phyloP scores from a whole-genome alignment of 2,329 filamentous ascomycete species.

The Stagonosporopsis vannaccii region DNA sequence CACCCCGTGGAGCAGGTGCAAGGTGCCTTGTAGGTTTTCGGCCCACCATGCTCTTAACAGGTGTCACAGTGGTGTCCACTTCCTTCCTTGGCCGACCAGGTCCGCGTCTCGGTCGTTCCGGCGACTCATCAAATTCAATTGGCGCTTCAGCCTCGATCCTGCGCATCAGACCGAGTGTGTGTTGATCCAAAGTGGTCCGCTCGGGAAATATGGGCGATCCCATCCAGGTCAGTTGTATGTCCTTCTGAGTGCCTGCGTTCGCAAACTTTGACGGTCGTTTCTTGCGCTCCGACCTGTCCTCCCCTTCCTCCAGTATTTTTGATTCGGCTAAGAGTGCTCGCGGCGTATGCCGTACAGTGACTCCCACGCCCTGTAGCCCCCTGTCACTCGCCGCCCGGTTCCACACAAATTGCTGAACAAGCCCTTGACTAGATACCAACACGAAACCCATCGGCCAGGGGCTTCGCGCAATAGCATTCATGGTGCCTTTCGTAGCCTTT shows the following conservation, averaged over 20 bases:
- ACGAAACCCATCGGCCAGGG: constrained; percentile 75
- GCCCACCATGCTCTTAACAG: neutral
- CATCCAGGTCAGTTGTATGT: constrained; percentile 50
- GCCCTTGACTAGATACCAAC: constrained; percentile 65
- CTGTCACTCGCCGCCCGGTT: constrained; percentile 69
- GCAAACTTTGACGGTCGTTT: constrained; percentile 19
- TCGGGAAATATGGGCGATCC: constrained; percentile 44
- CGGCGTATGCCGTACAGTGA: constrained; percentile 43
- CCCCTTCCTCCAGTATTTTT: constrained; percentile 19
- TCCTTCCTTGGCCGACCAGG: constrained; percentile 4
- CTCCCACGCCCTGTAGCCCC: constrained; percentile 65
- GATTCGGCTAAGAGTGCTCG: constrained; percentile 18
- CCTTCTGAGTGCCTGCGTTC: constrained; percentile 36
- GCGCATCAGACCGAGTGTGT: constrained; percentile 30
- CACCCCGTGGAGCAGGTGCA: constrained; percentile 13
- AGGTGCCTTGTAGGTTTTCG: constrained; percentile 1
- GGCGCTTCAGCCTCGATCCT: neutral
- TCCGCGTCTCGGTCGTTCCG: neutral
- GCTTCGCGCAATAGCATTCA: constrained; percentile 73
- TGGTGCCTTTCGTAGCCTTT: constrained; percentile 78
- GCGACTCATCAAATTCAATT: neutral
- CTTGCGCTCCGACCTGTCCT: constrained; percentile 6
- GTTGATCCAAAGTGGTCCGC: constrained; percentile 29
- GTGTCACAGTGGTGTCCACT: neutral
- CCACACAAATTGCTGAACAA: constrained; percentile 74